Conservation (phyloP, 164 flowering plant species). For the Chimonanthus praecox region DNA sequence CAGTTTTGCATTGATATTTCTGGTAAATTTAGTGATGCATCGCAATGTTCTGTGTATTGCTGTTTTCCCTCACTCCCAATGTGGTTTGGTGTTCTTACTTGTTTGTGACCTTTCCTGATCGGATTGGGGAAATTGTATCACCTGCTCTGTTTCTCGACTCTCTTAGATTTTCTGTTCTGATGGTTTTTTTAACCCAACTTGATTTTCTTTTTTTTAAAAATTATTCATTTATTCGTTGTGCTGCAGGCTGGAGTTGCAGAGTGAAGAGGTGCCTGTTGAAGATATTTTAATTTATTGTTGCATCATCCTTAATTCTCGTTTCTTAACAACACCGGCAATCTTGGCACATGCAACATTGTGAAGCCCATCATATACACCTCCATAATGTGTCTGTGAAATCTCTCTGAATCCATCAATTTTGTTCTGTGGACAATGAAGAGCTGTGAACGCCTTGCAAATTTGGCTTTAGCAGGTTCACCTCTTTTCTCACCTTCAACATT, state of each 20-base stretch:
- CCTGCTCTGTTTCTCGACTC: no score
- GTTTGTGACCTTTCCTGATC: no score
- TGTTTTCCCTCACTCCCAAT: no score
- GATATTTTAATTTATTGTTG: background rate
- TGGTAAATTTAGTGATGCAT: no score
- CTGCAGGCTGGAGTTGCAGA: background rate
- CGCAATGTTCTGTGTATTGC: no score
- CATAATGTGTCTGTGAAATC: background rate
- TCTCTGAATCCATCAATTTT: background rate
- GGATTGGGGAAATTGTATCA: no score
- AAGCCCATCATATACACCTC: background rate
- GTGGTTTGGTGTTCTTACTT: no score
- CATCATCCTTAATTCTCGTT: background rate
- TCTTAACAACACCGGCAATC: background rate
- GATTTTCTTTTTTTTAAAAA: no score
- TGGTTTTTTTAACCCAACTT: no score
- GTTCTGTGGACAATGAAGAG: constrained; percentile 42
- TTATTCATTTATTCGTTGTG: background rate
- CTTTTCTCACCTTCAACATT: background rate
- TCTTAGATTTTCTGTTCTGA: no score
- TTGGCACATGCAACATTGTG: background rate
- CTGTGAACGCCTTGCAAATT: constrained; percentile 57
- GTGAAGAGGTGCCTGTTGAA: background rate
- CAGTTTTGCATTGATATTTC: no score
- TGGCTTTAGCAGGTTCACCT: constrained; percentile 61